phyloP scores from a whole-genome alignment of 305 asterid genomes.

The Nicotiana rustica region DNA sequence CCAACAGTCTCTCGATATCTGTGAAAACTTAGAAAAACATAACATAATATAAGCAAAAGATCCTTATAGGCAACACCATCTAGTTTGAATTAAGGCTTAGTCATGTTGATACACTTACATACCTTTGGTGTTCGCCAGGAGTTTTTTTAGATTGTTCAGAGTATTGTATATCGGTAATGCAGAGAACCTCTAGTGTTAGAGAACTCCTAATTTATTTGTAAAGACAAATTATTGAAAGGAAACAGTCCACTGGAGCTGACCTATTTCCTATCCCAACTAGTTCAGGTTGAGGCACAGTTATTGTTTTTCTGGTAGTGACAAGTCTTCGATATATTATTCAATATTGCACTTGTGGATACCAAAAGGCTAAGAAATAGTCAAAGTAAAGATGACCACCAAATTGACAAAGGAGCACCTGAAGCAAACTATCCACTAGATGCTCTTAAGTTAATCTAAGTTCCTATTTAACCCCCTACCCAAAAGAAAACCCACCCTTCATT shows the following conservation, averaged over 20 bases:
- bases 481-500: background rate
- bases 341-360: constrained; percentile 7
- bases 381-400: background rate
- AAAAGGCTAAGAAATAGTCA: background rate
- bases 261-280: constrained; percentile 12
- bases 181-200: background rate
- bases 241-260: background rate
- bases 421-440: constrained; percentile 3
- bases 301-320: background rate
- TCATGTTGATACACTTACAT: constrained; percentile 21
- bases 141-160: background rate
- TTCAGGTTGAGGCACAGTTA: background rate
- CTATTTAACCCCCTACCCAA: background rate
- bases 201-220: background rate
- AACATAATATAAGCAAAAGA: background rate
- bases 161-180: constrained; percentile 18
- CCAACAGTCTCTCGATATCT: background rate
- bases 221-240: background rate
- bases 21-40: background rate
- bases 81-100: background rate
- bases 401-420: constrained; percentile 4
- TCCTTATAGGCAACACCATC: background rate
- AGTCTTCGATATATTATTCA: background rate
- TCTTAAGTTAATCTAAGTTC: background rate
- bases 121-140: background rate